A percentile compares a stretch with the other conserved stretches of the same genome.
Evolutionary conservation across 768 basidiomycete genomes (phyloP).

Genomic region (Lentinus tigrinus): DNA sequence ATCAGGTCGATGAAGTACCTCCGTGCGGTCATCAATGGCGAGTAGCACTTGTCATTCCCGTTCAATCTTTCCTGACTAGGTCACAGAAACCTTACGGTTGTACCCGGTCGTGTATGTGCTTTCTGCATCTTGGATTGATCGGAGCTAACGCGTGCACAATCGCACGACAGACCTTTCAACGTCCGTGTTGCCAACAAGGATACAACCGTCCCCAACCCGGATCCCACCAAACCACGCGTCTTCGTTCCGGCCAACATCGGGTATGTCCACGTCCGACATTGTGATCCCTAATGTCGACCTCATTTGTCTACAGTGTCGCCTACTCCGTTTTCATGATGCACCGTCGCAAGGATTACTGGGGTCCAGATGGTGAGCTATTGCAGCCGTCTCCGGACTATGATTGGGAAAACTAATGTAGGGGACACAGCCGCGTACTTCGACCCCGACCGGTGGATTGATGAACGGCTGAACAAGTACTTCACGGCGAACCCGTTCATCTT

Average conservation of each 20-base stretch:
- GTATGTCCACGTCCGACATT: slow-evolving; percentile 32
- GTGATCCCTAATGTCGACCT: not conserved
- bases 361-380: slow-evolving; percentile 41
- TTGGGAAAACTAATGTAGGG: not conserved
- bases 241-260: slow-evolving; percentile 26
- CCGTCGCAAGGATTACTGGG: slow-evolving; percentile 52
- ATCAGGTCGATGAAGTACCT: slow-evolving; percentile 36
- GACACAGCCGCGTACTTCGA: slow-evolving; percentile 46
- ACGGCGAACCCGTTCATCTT: slow-evolving; percentile 66
- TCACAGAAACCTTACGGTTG: slow-evolving; percentile 43
- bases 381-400: not conserved
- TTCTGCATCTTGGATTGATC: not conserved
- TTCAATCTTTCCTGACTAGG: not conserved
- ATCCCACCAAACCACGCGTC: slow-evolving; percentile 25
- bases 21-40: slow-evolving; percentile 36
- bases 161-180: slow-evolving; percentile 26
- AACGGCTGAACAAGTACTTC: slow-evolving; percentile 51
- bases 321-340: slow-evolving; percentile 33
- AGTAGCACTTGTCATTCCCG: not conserved
- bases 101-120: slow-evolving; percentile 30
- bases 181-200: slow-evolving; percentile 24
- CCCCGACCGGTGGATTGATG: slow-evolving; percentile 65
- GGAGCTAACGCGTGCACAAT: not conserved
- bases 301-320: slow-evolving; percentile 9
- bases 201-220: slow-evolving; percentile 20